Percentiles rank a stretch among this genome's conserved stretches.
Conservation (phyloP, 345 rosid genomes). For the Hypericum perforatum region DNA sequence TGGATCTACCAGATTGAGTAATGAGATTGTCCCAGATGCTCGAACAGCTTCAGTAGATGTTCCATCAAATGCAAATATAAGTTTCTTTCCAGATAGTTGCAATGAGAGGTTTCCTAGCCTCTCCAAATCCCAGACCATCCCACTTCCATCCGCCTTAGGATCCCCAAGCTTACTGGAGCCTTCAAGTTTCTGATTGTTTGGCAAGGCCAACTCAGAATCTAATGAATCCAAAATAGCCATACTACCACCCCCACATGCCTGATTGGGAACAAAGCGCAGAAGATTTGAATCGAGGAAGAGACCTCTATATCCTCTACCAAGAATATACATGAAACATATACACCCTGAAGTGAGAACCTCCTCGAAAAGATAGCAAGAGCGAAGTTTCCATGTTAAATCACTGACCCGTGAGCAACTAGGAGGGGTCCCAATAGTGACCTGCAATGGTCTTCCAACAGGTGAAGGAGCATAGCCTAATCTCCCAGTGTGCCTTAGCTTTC, state of each 20-base stretch:
- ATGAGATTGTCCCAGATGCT: constrained; percentile 63
- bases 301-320: constrained; percentile 97
- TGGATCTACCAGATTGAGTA: constrained; percentile 97
- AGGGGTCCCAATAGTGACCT: constrained; percentile 91
- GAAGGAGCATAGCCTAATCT: constrained; percentile 97
- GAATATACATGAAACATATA: constrained; percentile 93
- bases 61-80: constrained; percentile 97
- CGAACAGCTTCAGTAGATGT: constrained; percentile 75
- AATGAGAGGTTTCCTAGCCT: constrained; percentile 72
- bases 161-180: constrained; percentile 62
- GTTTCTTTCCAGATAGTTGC: constrained; percentile 95
- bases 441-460: constrained; percentile 87
- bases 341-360: constrained; percentile 97
- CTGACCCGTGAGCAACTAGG: constrained; percentile 66
- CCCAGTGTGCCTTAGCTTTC: constrained; percentile 93
- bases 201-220: constrained; percentile 65
- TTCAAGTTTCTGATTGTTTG: constrained; percentile 59
- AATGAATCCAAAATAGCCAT: constrained; percentile 94
- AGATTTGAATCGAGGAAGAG: constrained; percentile 93
- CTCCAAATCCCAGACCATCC: constrained; percentile 97
- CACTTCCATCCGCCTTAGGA: constrained; percentile 90
- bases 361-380: constrained; percentile 96
- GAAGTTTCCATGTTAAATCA: constrained; percentile 81
- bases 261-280: constrained; percentile 91
- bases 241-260: constrained; percentile 99